Conservation (phyloP, 306 rosid species). For the Castanopsis chinensis region DNA sequence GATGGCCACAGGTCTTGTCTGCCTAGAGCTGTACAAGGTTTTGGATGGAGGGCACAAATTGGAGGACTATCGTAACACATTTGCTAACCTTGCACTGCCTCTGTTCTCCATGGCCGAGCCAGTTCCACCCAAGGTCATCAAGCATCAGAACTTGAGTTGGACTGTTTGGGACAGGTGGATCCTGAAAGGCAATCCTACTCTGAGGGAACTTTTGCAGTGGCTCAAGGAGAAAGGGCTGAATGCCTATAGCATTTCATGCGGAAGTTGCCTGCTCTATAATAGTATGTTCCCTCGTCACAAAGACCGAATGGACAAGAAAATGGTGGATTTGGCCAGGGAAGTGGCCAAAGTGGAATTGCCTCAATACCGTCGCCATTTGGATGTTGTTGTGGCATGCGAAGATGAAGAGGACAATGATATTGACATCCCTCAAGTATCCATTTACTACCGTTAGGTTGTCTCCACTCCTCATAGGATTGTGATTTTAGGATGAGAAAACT, state of each 20-base stretch:
- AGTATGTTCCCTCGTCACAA: slow-evolving; percentile 72
- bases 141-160: slow-evolving; percentile 80
- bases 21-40: slow-evolving; percentile 89
- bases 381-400: slow-evolving; percentile 93
- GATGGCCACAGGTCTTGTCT: slow-evolving; percentile 95
- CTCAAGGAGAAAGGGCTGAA: slow-evolving; percentile 65
- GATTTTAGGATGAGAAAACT: slow-evolving; percentile 36
- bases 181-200: slow-evolving; percentile 68
- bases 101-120: slow-evolving; percentile 93
- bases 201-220: slow-evolving; percentile 72
- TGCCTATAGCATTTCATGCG: slow-evolving; percentile 85
- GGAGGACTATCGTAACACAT: slow-evolving; percentile 87
- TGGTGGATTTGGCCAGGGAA: slow-evolving; percentile 78
- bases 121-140: slow-evolving; percentile 76
- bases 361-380: slow-evolving; percentile 68
- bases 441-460: slow-evolving; percentile 74
- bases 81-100: slow-evolving; percentile 87
- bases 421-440: slow-evolving; percentile 82
- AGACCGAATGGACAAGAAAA: slow-evolving; percentile 75
- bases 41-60: slow-evolving; percentile 77
- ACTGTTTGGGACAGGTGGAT: slow-evolving; percentile 99
- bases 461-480: slow-evolving; percentile 12
- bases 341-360: slow-evolving; percentile 78
- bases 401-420: slow-evolving; percentile 88
- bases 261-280: slow-evolving; percentile 73